Conservation (phyloP, 371 early-diverging fungal species). For the Rhizomucor miehei region DNA sequence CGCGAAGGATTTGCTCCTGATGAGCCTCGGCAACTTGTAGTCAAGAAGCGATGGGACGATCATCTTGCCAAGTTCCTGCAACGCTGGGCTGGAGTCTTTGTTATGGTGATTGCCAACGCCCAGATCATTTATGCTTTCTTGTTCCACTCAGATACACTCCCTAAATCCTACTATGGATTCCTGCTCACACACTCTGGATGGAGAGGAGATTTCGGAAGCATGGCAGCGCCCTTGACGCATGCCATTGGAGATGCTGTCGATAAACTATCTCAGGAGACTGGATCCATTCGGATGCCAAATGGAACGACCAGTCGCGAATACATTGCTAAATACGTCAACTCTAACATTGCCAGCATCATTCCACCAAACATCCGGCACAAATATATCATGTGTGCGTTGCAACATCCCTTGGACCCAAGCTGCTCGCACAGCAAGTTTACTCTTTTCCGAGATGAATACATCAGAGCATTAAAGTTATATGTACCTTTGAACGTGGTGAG, state of each 20-base stretch:
- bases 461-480: constrained; percentile 63
- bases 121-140: constrained; percentile 66
- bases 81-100: constrained; percentile 52
- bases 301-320: constrained; percentile 46
- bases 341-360: constrained; percentile 53
- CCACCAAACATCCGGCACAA: constrained; percentile 56
- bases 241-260: constrained; percentile 37
- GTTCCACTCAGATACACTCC: constrained; percentile 60
- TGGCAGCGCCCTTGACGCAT: constrained; percentile 50
- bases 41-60: constrained; percentile 46
- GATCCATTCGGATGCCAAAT: constrained; percentile 40
- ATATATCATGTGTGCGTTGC: constrained; percentile 66
- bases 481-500: constrained; percentile 71
- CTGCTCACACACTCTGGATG: constrained; percentile 66
- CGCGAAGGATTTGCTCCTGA: constrained; percentile 20
- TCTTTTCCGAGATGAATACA: constrained; percentile 43
- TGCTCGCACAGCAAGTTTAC: constrained; percentile 44
- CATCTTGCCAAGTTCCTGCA: constrained; percentile 50
- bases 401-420: constrained; percentile 66
- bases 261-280: constrained; percentile 31
- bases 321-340: constrained; percentile 50
- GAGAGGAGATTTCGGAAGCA: constrained; percentile 49
- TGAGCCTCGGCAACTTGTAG: constrained; percentile 14
- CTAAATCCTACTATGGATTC: constrained; percentile 63
- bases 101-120: constrained; percentile 67